A percentile compares a stretch with the other conserved stretches of the same genome.
Conservation (phyloP, 2,329 filamentous ascomycete genomes). For the Dryadomyces quercivorus region DNA sequence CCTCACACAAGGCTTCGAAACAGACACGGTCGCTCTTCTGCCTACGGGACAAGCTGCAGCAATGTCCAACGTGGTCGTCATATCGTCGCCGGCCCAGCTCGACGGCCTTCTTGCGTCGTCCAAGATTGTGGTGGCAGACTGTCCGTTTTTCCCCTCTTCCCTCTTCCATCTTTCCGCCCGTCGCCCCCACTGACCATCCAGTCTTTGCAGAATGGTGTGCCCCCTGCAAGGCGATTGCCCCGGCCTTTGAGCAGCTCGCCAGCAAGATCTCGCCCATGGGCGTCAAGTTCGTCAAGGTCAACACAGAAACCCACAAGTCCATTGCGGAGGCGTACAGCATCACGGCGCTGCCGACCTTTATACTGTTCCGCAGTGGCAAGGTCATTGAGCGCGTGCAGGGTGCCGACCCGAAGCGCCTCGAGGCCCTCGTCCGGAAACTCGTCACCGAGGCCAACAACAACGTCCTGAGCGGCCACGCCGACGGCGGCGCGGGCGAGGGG, state of each 20-base stretch:
- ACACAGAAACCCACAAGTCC: conserved; percentile 50
- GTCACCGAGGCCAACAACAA: conserved; percentile 42
- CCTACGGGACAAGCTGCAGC: background rate
- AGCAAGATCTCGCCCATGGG: conserved; percentile 56
- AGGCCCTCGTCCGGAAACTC: conserved; percentile 59
- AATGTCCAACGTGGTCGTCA: conserved; percentile 18
- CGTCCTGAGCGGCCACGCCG: too few species aligned
- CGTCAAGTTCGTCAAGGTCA: conserved; percentile 68
- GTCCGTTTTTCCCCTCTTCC: conserved; percentile 44
- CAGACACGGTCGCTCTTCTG: background rate
- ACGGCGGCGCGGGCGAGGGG: conserved; percentile 23
- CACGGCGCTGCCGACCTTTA: conserved; percentile 76
- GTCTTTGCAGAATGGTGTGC: conserved; percentile 83
- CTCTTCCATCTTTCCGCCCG: background rate
- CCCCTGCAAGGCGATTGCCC: conserved; percentile 74
- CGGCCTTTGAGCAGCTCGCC: conserved; percentile 69
- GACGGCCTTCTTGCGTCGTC: conserved; percentile 56
- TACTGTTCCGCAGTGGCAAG: conserved; percentile 67
- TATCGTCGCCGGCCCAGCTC: conserved; percentile 49
- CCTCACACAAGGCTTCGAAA: background rate
- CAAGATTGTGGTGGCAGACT: conserved; percentile 75
- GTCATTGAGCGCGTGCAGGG: conserved; percentile 59
- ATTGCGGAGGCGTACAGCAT: conserved; percentile 64
- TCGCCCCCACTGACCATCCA: conserved; percentile 22
- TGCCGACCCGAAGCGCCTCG: conserved; percentile 59